These are phyloP conservation scores for Vachellia collinsii DNA, from an alignment of 306 rosid species.

Conservation along the genomic window DNA sequence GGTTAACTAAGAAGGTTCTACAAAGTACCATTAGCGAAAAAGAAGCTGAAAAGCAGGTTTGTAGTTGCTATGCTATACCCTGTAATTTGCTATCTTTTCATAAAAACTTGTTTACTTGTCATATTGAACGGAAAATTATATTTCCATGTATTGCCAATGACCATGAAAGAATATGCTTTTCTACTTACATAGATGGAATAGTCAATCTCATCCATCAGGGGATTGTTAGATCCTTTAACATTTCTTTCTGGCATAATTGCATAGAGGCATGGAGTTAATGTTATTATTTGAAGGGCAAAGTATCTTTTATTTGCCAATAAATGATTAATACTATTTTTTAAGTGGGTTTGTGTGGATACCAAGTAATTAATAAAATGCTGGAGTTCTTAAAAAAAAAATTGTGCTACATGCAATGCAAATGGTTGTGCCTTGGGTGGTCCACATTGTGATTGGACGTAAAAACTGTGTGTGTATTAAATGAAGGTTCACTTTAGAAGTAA, in stretches of 20 bases:
- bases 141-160: constrained; percentile 24
- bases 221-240: constrained; percentile 24
- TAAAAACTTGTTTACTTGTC: constrained; percentile 11
- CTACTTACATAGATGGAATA: constrained; percentile 20
- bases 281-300: neutral
- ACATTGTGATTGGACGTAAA: neutral
- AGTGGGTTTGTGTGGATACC: neutral
- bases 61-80: constrained; percentile 34
- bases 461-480: neutral
- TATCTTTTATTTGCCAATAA: neutral
- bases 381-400: neutral
- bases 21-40: constrained; percentile 73
- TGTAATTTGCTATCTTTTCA: constrained; percentile 19
- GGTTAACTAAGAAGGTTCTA: constrained; percentile 76
- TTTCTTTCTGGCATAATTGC: constrained; percentile 14
- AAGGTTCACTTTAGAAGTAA: neutral
- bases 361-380: constrained; percentile 11
- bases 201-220: constrained; percentile 30
- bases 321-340: constrained; percentile 3
- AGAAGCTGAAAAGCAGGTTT: constrained; percentile 93
- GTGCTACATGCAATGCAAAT: neutral
- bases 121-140: neutral
- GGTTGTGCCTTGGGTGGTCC: neutral
- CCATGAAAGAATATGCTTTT: constrained; percentile 9
- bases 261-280: constrained; percentile 8